Conservation (phyloP, 169 alveolate genomes). For the Fabrea salina region DNA sequence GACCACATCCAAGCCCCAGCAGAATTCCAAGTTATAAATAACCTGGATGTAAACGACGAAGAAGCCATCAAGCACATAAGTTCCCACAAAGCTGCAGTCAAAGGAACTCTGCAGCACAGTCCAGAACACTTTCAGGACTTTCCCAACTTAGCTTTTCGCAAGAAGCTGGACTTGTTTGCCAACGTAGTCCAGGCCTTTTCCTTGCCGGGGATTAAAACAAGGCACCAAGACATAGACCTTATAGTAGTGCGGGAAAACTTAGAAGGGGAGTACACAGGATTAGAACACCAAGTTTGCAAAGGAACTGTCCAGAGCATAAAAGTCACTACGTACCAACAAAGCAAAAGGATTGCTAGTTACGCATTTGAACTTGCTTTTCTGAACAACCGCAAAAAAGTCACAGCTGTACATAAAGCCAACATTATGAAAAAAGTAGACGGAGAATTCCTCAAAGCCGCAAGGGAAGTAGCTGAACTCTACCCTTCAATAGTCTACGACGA, state of each 20-base stretch:
- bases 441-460: constrained; percentile 51
- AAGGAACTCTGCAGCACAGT: constrained; percentile 11
- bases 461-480: constrained; percentile 56
- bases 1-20: constrained; percentile 45
- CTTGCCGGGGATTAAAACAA: constrained; percentile 47
- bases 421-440: constrained; percentile 67
- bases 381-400: constrained; percentile 55
- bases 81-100: constrained; percentile 5
- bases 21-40: constrained; percentile 29
- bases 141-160: constrained; percentile 19
- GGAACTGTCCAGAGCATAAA: constrained; percentile 68
- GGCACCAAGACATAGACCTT: constrained; percentile 53
- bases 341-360: constrained; percentile 59
- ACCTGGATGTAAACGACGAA: constrained; percentile 39
- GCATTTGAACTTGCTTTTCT: constrained; percentile 63
- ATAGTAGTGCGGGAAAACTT: constrained; percentile 61
- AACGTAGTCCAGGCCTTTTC: constrained; percentile 50
- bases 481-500: constrained; percentile 60
- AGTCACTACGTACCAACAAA: constrained; percentile 40
- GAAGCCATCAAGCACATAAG: constrained; percentile 7
- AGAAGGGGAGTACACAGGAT: constrained; percentile 69
- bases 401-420: constrained; percentile 70
- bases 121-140: neutral
- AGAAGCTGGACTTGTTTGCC: constrained; percentile 48
- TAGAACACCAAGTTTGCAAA: constrained; percentile 67